These are phyloP conservation scores for Scytalidium sp. DNA, from an alignment of 2,329 filamentous ascomycete genomes.

Conservation along the genomic window DNA sequence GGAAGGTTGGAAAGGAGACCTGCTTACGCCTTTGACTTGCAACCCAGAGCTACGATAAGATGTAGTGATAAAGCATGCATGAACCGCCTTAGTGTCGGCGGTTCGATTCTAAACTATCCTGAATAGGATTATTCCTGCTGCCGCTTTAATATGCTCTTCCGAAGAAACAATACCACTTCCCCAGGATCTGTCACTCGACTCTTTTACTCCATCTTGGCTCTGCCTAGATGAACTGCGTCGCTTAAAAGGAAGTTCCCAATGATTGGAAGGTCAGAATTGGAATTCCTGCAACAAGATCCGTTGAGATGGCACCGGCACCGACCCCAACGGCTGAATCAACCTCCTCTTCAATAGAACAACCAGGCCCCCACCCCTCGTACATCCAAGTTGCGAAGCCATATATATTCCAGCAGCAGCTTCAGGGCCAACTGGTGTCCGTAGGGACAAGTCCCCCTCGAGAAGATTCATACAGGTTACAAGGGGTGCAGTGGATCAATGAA, in stretches of 20 bases:
- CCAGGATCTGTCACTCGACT: neutral
- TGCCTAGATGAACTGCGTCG: neutral
- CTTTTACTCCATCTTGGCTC: neutral
- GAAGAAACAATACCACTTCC: neutral
- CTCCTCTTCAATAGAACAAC: slow-evolving; percentile 5
- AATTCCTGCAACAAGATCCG: neutral
- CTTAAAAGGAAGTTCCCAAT: neutral
- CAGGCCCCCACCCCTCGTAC: slow-evolving; percentile 26
- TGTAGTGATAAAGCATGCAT: neutral
- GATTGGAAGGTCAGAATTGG: neutral
- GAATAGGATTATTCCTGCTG: neutral
- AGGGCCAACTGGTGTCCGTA: slow-evolving; percentile 66
- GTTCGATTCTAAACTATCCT: neutral
- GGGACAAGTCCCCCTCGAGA: slow-evolving; percentile 75
- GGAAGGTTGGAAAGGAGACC: no score
- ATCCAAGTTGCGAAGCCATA: slow-evolving; percentile 58
- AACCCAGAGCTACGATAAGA: neutral
- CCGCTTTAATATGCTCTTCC: slow-evolving; percentile 1
- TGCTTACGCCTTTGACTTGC: neutral
- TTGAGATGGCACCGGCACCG: slow-evolving; percentile 16
- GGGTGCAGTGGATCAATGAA: slow-evolving; percentile 84
- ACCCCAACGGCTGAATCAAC: slow-evolving; percentile 5
- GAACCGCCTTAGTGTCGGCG: neutral
- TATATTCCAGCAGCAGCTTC: slow-evolving; percentile 76
- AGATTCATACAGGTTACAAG: slow-evolving; percentile 76